phyloP scores from a whole-genome alignment of 306 rosid genomes.

The Gastrolobium villosum region DNA sequence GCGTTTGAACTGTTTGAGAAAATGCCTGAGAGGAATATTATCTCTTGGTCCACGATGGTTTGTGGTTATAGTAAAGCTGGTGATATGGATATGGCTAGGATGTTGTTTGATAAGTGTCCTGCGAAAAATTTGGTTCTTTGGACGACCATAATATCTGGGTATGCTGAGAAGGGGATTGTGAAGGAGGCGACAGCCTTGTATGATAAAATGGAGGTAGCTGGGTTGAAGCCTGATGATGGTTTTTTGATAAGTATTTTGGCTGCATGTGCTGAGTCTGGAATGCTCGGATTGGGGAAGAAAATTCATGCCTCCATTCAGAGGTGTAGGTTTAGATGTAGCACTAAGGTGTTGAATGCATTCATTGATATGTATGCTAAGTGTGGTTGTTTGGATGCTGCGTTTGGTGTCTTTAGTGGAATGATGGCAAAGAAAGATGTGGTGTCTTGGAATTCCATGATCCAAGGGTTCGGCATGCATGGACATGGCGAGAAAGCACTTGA shows the following conservation, averaged over 20 bases:
- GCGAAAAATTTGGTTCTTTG: constrained; percentile 73
- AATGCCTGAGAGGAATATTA: constrained; percentile 79
- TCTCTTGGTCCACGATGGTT: constrained; percentile 84
- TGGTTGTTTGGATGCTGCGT: constrained; percentile 69
- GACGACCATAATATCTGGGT: constrained; percentile 87
- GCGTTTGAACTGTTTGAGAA: constrained; percentile 72
- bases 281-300: constrained; percentile 74
- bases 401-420: constrained; percentile 57
- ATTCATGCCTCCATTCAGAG: constrained; percentile 66
- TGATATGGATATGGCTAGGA: constrained; percentile 81
- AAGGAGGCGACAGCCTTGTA: constrained; percentile 68
- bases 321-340: constrained; percentile 63
- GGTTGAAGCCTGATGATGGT: constrained; percentile 72
- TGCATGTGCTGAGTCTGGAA: constrained; percentile 84
- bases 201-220: constrained; percentile 71
- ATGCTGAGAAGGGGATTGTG: constrained; percentile 72
- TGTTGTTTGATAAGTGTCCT: constrained; percentile 80
- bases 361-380: constrained; percentile 92
- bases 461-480: constrained; percentile 85
- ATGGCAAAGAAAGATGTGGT: constrained; percentile 66
- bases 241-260: constrained; percentile 67
- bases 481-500: constrained; percentile 74
- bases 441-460: constrained; percentile 90
- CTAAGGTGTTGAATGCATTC: constrained; percentile 75
- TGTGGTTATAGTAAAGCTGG: constrained; percentile 73